Percentiles rank a stretch among this genome's conserved stretches.
These are phyloP conservation scores for Tylopilus plumbeoviolaceoides DNA, from an alignment of 768 basidiomycete genomes.

Conservation along the genomic window DNA sequence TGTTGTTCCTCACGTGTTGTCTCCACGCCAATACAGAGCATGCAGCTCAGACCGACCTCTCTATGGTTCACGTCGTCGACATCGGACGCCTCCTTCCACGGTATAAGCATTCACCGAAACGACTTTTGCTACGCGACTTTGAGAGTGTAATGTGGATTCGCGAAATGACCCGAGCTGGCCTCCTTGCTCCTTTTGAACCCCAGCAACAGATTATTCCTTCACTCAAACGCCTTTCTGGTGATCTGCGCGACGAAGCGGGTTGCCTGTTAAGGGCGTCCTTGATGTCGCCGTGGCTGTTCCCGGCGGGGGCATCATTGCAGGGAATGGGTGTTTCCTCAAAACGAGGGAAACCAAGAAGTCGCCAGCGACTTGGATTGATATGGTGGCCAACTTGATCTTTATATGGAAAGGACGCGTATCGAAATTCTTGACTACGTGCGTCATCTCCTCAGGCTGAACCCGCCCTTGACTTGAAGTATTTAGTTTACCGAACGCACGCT, in stretches of 20 bases:
- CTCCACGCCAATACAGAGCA: conserved; percentile 73
- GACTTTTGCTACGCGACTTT: conserved; percentile 71
- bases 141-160: conserved; percentile 80
- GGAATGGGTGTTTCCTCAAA: conserved; percentile 86
- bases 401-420: conserved; percentile 75
- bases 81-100: conserved; percentile 55
- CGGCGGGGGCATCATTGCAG: conserved; percentile 76
- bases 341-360: conserved; percentile 35
- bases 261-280: conserved; percentile 59
- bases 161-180: conserved; percentile 47
- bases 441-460: conserved; percentile 7
- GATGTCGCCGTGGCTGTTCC: conserved; percentile 63
- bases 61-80: too few species aligned
- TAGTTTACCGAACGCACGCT: conserved; percentile 90
- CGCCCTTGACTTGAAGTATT: background rate
- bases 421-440: conserved; percentile 83
- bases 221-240: conserved; percentile 55
- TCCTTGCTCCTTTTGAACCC: conserved; percentile 40
- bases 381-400: conserved; percentile 74
- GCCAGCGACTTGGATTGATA: conserved; percentile 63
- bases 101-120: conserved; percentile 60
- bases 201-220: conserved; percentile 40
- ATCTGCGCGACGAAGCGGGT: conserved; percentile 72
- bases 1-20: conserved; percentile 71
- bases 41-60: conserved; percentile 28